A percentile compares a stretch with the other conserved stretches of the same genome.
These are phyloP conservation scores for Talaromyces proteolyticus DNA, from an alignment of 495 filamentous ascomycete species.

Conservation along the genomic window DNA sequence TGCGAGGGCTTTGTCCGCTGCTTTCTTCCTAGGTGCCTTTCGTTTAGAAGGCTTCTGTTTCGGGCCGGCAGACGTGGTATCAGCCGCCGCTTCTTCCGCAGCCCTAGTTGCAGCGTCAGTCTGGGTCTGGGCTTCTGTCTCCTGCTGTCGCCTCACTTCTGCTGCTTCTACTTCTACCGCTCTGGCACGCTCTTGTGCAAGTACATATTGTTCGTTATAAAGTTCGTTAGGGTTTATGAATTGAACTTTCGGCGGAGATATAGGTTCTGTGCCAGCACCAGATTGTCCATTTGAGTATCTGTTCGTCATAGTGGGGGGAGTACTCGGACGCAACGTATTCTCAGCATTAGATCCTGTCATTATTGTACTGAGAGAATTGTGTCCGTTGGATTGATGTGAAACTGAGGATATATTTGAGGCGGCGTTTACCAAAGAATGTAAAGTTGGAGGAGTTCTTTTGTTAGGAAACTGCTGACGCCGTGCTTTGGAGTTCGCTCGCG, in stretches of 20 bases:
- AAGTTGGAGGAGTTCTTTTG: neutral
- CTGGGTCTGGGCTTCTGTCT: constrained; percentile 4
- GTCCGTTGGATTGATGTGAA: no score
- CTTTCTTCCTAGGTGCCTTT: neutral
- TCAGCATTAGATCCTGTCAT: no score
- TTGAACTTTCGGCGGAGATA: constrained; percentile 1
- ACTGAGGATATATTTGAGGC: neutral
- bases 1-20: neutral
- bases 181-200: constrained; percentile 12
- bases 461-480: neutral
- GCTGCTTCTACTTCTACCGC: constrained; percentile 11
- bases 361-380: no score
- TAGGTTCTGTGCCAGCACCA: no score
- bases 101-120: constrained; percentile 2
- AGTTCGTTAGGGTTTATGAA: constrained; percentile 18
- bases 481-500: neutral
- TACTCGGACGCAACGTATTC: neutral
- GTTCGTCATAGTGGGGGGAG: neutral
- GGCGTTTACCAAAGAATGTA: neutral
- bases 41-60: constrained; percentile 2
- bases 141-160: neutral
- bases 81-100: constrained; percentile 1
- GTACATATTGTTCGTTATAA: constrained; percentile 19
- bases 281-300: neutral
- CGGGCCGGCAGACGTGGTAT: constrained; percentile 1